Evolutionary conservation across 768 basidiomycete genomes (phyloP).

Genomic region (Serendipita sp.): DNA sequence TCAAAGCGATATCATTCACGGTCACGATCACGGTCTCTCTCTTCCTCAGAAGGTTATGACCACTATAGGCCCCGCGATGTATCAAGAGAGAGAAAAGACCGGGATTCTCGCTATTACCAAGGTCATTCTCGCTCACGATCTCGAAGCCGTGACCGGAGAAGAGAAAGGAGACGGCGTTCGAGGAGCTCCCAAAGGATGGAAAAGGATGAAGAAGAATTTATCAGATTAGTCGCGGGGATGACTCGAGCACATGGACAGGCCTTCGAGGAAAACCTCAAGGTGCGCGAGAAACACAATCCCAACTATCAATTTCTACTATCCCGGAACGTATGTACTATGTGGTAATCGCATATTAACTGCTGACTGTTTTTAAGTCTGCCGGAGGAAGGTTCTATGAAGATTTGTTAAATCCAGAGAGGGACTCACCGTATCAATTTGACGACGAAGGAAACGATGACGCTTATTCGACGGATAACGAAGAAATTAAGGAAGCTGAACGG

Average conservation of each 20-base stretch:
- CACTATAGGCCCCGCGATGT: conserved; percentile 7
- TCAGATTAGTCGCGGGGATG: conserved; percentile 76
- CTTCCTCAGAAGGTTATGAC: conserved; percentile 13
- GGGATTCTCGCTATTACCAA: conserved; percentile 17
- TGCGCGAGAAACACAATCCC: conserved; percentile 63
- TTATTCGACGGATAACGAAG: conserved; percentile 85
- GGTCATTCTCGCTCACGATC: conserved; percentile 1
- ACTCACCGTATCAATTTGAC: conserved; percentile 47
- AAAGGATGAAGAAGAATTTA: conserved; percentile 67
- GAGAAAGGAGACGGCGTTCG: not conserved
- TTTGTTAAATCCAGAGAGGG: conserved; percentile 22
- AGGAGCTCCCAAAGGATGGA: not conserved
- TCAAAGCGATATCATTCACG: conserved; percentile 22
- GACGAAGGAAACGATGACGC: conserved; percentile 33
- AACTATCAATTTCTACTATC: conserved; percentile 60
- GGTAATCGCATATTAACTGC: not conserved
- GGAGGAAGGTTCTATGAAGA: conserved; percentile 26
- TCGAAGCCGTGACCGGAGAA: not conserved
- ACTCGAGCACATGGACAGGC: conserved; percentile 60
- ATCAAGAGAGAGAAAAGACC: conserved; percentile 8
- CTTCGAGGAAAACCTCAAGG: conserved; percentile 59
- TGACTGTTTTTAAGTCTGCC: conserved; percentile 18
- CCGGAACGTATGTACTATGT: not conserved
- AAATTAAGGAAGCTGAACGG: conserved; percentile 82
- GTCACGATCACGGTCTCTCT: conserved; percentile 27